Conservation (phyloP, 768 basidiomycete genomes). For the Serendipita sp. region DNA sequence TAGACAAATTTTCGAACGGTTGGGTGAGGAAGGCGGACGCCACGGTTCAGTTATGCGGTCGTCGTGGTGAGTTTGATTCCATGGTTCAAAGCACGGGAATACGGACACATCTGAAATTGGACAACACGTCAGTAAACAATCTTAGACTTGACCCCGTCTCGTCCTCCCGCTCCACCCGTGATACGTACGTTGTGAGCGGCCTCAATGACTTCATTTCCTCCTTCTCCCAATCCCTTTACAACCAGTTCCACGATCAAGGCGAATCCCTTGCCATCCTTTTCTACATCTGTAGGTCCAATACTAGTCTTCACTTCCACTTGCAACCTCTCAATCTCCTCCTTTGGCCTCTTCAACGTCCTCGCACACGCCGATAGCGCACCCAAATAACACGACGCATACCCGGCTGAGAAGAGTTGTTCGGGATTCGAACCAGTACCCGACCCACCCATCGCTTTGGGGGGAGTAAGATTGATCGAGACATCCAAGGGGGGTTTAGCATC, state of each 20-base stretch:
- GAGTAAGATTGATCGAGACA: background rate
- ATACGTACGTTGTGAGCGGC: background rate
- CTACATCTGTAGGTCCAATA: background rate
- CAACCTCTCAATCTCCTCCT: background rate
- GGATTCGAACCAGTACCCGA: background rate
- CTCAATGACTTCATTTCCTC: background rate
- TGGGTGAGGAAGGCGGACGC: too few relatives aligned
- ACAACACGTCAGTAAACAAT: background rate
- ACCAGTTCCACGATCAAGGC: background rate
- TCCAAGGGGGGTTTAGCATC: background rate
- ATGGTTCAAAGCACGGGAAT: slow-evolving; percentile 3
- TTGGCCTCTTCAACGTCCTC: background rate
- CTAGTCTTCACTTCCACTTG: background rate
- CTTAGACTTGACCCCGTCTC: background rate
- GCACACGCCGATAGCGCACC: background rate
- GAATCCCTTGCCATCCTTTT: background rate
- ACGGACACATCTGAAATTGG: background rate
- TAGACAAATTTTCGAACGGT: too few relatives aligned
- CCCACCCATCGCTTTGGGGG: background rate
- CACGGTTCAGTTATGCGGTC: background rate
- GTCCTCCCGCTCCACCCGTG: too few relatives aligned
- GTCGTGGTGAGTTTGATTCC: background rate
- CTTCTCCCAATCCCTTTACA: background rate
- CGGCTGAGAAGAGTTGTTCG: background rate
- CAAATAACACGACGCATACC: background rate